A percentile compares a stretch with the other conserved stretches of the same genome.
phyloP scores from a whole-genome alignment of 2,329 filamentous ascomycete species.

The Colletotrichum kahawae region DNA sequence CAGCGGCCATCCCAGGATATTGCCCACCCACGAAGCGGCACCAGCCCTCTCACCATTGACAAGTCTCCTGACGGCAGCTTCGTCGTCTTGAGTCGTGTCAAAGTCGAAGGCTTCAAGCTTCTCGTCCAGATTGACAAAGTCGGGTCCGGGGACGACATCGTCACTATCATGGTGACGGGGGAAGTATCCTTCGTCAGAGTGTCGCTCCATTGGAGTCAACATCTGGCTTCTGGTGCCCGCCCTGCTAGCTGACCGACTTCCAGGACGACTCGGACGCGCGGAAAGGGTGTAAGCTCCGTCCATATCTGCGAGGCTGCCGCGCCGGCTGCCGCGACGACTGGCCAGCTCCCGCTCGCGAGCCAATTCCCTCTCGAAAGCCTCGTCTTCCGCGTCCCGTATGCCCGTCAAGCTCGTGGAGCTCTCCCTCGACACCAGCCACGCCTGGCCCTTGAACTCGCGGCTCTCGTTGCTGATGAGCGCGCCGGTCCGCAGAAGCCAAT shows the following conservation, averaged over 20 bases:
- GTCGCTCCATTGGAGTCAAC: conserved; percentile 48
- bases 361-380: conserved; percentile 56
- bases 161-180: conserved; percentile 32
- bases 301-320: conserved; percentile 47
- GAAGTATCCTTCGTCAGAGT: conserved; percentile 49
- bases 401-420: conserved; percentile 67
- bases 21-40: conserved; percentile 62
- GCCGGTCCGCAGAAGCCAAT: conserved; percentile 70
- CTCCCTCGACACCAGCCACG: conserved; percentile 69
- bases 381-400: conserved; percentile 56
- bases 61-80: conserved; percentile 61
- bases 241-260: conserved; percentile 56
- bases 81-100: conserved; percentile 59
- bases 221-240: conserved; percentile 46
- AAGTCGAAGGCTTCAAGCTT: conserved; percentile 59
- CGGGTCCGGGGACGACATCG: conserved; percentile 55
- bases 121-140: conserved; percentile 68
- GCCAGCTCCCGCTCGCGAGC: conserved; percentile 53
- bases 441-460: conserved; percentile 71
- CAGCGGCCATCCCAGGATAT: conserved; percentile 63
- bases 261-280: conserved; percentile 30
- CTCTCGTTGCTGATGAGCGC: conserved; percentile 66
- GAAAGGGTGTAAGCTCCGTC: conserved; percentile 33
- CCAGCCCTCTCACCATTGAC: conserved; percentile 58
- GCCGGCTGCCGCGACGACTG: conserved; percentile 53